Base-by-base conservation (phyloP, 768 basidiomycete species). In the Lentinula edodes region DNA sequence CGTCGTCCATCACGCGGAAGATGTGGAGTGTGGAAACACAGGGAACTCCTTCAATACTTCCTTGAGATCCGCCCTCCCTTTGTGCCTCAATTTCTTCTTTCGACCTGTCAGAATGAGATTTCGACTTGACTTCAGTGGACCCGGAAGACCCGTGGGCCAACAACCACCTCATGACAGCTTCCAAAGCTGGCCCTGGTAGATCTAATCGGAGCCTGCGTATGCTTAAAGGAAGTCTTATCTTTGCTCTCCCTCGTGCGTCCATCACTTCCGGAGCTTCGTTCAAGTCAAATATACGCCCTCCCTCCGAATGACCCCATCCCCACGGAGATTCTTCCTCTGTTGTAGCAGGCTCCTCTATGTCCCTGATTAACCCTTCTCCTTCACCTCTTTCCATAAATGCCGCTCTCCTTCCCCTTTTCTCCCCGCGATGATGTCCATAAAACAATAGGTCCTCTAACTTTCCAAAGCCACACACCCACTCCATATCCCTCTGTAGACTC, bases 401-500 rank as follows among this genome's bases (percentile, higher is more conserved):
- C 6, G 9, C 5, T 18, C 35, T 18, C 5, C 12, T 52, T 16
- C 3, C 16, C n/a, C 16, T 18, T 20, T 9, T 38, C 18, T 54
- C 53, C 16, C 53, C 53, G 9, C 38, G 53, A 54, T 54, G 36
- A 39, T 54, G 53, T 12, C 53, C 53, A 41, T 54, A 54, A 41
- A 54, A 54, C 53, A 54, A 39, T 12, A 54, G 18, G 39, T 54
- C 53, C n/a, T 54, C 53, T 36, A 54, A 39, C 10, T 54, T 54
- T n/a, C 16, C 36, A 12, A 54, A 54, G 10, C 36, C 35, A 54
- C 53, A 54, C 18, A 54, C 53, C 53, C 53, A 54, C 10, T 39
- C 53, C 12, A 54, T 54, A n/a, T 54, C 53, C n/a, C 18, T 39
- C 38, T 54, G 20, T 8, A 54, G 6, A 39, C 53, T 54, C 36